Base-by-base conservation (phyloP, 305 asterid species). In the Solanum hybrid region DNA sequence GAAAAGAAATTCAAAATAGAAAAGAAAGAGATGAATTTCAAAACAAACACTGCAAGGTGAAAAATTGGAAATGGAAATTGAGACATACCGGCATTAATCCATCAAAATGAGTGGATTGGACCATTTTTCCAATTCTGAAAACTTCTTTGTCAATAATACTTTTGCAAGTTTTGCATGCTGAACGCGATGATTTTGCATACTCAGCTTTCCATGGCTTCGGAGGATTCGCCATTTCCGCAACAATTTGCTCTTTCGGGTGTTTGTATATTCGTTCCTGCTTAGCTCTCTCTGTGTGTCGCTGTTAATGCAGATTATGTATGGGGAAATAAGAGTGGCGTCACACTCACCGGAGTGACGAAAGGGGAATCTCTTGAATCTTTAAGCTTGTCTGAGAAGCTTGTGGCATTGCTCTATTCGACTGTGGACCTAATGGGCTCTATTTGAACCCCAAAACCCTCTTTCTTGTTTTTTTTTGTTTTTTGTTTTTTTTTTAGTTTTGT, bases 81-180 rank as follows among this genome's bases (percentile, higher is more conserved):
- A 72, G 33, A 65, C 83, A 72, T 94, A 97, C 99, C 83, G 98
- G 98, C 98, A 97, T 96, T 91, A 97, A 91, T 51, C 99, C 99
- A 92, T 97, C 99, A 87, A 96, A 96, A n/a, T 97, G 97, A 79
- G 96, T 90, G 88, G 98, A 93, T 90, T 97, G 98, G 78, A 97
- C 98, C 98, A 97, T 97, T 91, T 97, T 97, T 3, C 98, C 99
- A 41, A 97, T 98, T 93, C 99, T 93, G 73, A 97, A 93, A 12
- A 26, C 91, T 92, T 97, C 99, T 92, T 97, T 97, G 0, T 91
- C 94, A 90, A 97, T 97, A 89, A 92, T 75, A 8, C 0, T 90
- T 93, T 93, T 96, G 95, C 99, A 97, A 90, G 98, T 93, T 89
- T 94, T 97, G 97, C 99, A 97, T 65, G 98, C 94, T 0, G 99